phyloP scores from a whole-genome alignment of 805 yeast genomes.

The Kodamaea jinghongensis region DNA sequence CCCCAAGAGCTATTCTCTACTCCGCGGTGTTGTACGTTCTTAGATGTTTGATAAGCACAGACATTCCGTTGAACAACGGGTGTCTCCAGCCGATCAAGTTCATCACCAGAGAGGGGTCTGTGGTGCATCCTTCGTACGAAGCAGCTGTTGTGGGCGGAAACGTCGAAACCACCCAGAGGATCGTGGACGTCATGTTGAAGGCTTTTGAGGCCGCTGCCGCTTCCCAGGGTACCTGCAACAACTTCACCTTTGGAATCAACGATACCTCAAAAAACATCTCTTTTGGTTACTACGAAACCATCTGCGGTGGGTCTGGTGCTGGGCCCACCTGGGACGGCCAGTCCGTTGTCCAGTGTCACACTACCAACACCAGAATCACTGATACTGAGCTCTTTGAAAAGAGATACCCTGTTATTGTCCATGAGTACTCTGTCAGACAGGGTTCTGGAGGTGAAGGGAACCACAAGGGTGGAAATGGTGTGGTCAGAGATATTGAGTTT shows the following conservation, averaged over 20 bases:
- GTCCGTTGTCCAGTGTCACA: conserved; percentile 88
- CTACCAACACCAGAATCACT: conserved; percentile 91
- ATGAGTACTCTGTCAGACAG: conserved; percentile 64
- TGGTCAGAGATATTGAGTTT: conserved; percentile 80
- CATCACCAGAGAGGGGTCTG: conserved; percentile 33
- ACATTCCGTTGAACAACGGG: conserved; percentile 92
- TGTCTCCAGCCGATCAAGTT: conserved; percentile 79
- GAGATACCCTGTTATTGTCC: conserved; percentile 78
- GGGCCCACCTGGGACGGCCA: conserved; percentile 84
- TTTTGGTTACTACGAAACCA: conserved; percentile 91
- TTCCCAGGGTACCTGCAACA: conserved; percentile 94
- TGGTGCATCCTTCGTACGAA: conserved; percentile 70
- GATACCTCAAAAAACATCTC: conserved; percentile 55
- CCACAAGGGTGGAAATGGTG: conserved; percentile 82
- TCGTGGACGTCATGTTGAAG: conserved; percentile 82
- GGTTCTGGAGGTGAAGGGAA: conserved; percentile 81
- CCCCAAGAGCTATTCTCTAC: conserved; percentile 85
- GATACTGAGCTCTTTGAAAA: conserved; percentile 88
- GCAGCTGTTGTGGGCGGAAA: conserved; percentile 93
- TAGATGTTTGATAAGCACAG: conserved; percentile 79
- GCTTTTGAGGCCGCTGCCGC: conserved; percentile 91
- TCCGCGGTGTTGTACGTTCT: conserved; percentile 87
- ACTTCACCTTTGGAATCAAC: conserved; percentile 85
- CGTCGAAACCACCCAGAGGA: conserved; percentile 91
- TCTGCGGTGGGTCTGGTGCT: conserved; percentile 96